These are phyloP conservation scores for Beauveria pseudobassiana DNA, from an alignment of 2,329 filamentous ascomycete species.

Conservation along the genomic window DNA sequence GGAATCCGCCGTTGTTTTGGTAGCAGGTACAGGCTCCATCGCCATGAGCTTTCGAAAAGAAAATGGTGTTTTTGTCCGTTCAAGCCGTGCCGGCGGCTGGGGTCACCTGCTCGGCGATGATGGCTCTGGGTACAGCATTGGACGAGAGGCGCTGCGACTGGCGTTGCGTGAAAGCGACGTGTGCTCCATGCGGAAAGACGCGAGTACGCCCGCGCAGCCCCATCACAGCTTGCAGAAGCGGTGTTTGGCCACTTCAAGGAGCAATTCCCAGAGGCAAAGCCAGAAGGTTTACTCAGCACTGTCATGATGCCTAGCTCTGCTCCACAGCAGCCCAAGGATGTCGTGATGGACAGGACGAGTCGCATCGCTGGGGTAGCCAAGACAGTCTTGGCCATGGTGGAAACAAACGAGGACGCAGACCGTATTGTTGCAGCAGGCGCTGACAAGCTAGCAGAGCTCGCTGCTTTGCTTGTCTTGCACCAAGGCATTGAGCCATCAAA, in stretches of 20 bases:
- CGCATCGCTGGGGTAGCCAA: conserved; percentile 17
- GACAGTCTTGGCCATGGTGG: conserved; percentile 15
- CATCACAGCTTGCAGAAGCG: conserved; percentile 13
- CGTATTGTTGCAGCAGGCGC: conserved; percentile 15
- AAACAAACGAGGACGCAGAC: conserved; percentile 14
- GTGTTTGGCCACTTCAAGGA: conserved; percentile 14
- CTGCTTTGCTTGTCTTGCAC: conserved; percentile 11
- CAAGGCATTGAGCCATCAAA: conserved; percentile 13
- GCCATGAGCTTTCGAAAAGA: conserved; percentile 30
- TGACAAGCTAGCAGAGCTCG: conserved; percentile 15
- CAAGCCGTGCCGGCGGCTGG: conserved; percentile 35
- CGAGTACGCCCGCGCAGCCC: neutral
- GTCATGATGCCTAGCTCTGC: conserved; percentile 13
- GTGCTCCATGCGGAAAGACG: conserved; percentile 8
- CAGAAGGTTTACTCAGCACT: conserved; percentile 16
- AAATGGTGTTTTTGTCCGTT: conserved; percentile 17
- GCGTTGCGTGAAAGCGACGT: conserved; percentile 25
- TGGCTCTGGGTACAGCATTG: conserved; percentile 33
- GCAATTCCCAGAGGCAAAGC: conserved; percentile 8
- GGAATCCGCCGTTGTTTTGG: conserved; percentile 26
- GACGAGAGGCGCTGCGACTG: conserved; percentile 26
- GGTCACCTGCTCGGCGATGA: conserved; percentile 36
- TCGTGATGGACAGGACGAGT: conserved; percentile 10
- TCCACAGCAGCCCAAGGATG: conserved; percentile 6
- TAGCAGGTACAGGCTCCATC: conserved; percentile 36